phyloP scores from a whole-genome alignment of 768 basidiomycete species.

The Obba rivulosa region DNA sequence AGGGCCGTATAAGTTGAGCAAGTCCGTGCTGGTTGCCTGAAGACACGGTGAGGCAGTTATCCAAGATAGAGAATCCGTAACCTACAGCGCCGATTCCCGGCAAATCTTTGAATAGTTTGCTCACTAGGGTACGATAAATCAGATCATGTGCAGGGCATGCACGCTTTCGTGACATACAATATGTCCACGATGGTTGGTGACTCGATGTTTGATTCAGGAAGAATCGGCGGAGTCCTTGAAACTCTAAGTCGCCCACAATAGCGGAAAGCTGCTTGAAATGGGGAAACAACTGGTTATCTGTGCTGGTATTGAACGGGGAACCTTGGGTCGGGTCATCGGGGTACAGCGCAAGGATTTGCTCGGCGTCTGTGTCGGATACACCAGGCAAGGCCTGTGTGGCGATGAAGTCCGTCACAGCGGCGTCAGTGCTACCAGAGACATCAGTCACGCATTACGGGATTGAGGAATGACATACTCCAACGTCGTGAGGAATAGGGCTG shows the following conservation, averaged over 20 bases:
- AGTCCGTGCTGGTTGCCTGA: constrained; percentile 38
- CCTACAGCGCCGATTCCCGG: background rate
- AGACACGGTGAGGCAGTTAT: too few species aligned
- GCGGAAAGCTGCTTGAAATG: constrained; percentile 18
- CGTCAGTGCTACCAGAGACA: background rate
- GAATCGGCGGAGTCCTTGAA: constrained; percentile 13
- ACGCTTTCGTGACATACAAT: background rate
- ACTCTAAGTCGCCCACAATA: constrained; percentile 13
- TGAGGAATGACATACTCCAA: background rate
- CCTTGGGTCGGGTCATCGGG: constrained; percentile 16
- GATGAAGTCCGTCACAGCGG: background rate
- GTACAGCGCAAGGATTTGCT: constrained; percentile 7
- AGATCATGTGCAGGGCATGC: background rate
- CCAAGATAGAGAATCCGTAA: too few species aligned
- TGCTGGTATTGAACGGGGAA: constrained; percentile 18
- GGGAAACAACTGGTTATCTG: constrained; percentile 3
- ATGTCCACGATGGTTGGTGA: background rate
- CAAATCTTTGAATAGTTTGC: background rate
- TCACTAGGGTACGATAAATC: too few species aligned
- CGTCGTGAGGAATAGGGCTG: background rate
- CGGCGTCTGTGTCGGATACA: background rate
- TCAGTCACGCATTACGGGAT: background rate
- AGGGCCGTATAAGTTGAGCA: constrained; percentile 37
- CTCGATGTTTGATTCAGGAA: constrained; percentile 1
- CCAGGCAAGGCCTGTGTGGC: background rate